Percentiles rank a stretch among this genome's conserved stretches.
phyloP scores from a whole-genome alignment of 1,139 yeast species.

The Yueomyces sp. region DNA sequence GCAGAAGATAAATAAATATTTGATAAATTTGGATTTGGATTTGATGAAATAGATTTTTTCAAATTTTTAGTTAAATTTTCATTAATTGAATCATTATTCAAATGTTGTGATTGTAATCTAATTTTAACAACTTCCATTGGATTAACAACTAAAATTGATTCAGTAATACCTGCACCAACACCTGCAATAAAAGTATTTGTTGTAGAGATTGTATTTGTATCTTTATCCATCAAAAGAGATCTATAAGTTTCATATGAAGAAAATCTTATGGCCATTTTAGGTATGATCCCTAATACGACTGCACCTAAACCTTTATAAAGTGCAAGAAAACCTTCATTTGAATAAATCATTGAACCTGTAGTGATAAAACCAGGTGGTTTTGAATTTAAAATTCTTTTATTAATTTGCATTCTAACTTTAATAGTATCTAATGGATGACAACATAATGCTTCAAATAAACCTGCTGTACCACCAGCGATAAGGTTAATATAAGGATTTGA shows the following conservation, averaged over 20 bases:
- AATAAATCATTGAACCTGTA: slow-evolving; percentile 70
- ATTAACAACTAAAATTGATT: slow-evolving; percentile 86
- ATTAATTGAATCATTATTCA: slow-evolving; percentile 19
- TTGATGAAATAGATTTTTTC: slow-evolving; percentile 3
- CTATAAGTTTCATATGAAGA: slow-evolving; percentile 87
- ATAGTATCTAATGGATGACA: slow-evolving; percentile 95
- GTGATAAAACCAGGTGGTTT: slow-evolving; percentile 72
- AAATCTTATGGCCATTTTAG: slow-evolving; percentile 95
- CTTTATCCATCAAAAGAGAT: slow-evolving; percentile 45
- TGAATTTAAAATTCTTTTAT: slow-evolving; percentile 32
- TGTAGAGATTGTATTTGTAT: slow-evolving; percentile 57
- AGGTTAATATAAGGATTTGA: slow-evolving; percentile 54
- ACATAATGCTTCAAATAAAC: slow-evolving; percentile 87
- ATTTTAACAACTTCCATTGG: slow-evolving; percentile 97
- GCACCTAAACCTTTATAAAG: slow-evolving; percentile 95
- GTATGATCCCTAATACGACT: slow-evolving; percentile 92
- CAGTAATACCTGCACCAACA: slow-evolving; percentile 95
- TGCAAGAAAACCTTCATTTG: slow-evolving; percentile 73
- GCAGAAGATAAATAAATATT: slow-evolving; percentile 28
- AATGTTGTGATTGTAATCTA: slow-evolving; percentile 93
- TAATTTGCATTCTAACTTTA: slow-evolving; percentile 93
- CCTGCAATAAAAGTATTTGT: slow-evolving; percentile 77
- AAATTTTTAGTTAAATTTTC: not conserved
- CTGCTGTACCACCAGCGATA: slow-evolving; percentile 95
- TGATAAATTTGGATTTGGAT: slow-evolving; percentile 2